Conservation (phyloP, 192 early-diverging fungal genomes). For the Gigaspora rosea region DNA sequence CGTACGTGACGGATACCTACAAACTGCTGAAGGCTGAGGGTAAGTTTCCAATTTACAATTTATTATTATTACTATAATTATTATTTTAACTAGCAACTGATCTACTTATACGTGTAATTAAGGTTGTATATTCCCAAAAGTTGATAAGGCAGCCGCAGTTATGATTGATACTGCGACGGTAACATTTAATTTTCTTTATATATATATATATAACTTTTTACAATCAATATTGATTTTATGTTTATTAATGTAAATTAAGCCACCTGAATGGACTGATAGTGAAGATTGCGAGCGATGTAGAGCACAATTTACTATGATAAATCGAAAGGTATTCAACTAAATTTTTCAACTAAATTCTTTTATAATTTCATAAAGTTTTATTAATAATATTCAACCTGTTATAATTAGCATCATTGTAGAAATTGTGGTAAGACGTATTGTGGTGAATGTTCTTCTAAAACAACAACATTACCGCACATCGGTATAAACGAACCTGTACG, state of each 20-base stretch:
- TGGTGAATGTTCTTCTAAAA: constrained; percentile 90
- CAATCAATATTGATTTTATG: neutral
- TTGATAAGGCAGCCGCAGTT: constrained; percentile 59
- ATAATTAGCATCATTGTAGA: constrained; percentile 86
- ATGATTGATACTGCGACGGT: constrained; percentile 84
- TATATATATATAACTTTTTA: too few species aligned
- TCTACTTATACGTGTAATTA: constrained; percentile 6
- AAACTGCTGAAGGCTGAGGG: constrained; percentile 78
- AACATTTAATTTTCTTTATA: constrained; percentile 25
- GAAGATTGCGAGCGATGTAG: constrained; percentile 94
- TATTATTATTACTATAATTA: neutral
- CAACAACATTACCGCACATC: constrained; percentile 76
- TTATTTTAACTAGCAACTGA: neutral
- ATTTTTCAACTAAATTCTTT: neutral
- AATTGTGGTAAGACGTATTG: constrained; percentile 96
- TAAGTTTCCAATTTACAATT: constrained; percentile 3
- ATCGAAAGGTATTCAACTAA: constrained; percentile 68
- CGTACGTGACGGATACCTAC: constrained; percentile 80
- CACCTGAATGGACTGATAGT: constrained; percentile 96
- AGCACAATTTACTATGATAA: constrained; percentile 88
- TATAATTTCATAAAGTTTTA: too few species aligned
- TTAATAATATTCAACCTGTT: neutral
- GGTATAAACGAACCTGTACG: constrained; percentile 89
- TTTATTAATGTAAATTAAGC: constrained; percentile 46
- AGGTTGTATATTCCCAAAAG: constrained; percentile 68